Base-by-base conservation (phyloP, 2,329 filamentous ascomycete species). In the Scorias spongiosa region DNA sequence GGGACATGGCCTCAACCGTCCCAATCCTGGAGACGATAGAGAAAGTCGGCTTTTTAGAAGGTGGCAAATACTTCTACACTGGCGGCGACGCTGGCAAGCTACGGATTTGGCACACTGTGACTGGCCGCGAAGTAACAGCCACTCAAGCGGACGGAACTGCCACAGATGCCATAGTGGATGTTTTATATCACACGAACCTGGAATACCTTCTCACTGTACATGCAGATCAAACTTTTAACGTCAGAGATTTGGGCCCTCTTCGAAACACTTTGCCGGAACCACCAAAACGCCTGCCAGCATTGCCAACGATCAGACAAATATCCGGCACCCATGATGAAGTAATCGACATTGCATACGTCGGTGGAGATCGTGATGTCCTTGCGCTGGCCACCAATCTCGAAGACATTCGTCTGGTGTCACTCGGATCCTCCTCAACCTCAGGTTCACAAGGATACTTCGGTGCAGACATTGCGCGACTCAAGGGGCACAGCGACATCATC, bases 291-390 rank as follows among this genome's bases (percentile, higher is more conserved):
- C 12, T 83, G 65, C 61, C 66, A n/a, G 66, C 75, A n/a, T 61
- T 81, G 18, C 68, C 73, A 9, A 56, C 80, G 1, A 72, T 84
- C 39, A 78, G 84, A 52, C 77, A 86, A 39, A 93, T 98, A 52
- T 94, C 89, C 4, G 93, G 91, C 43, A 95, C 91, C 6, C 87
- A 96, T 61, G 93, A 98, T 60, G 91, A 98, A 61, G 87, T 98
- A 42, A 95, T 98, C 52, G 93, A 98, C 58, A 68, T 98, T 29
- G 84, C 81, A 28, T 95, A 91, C 56, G 70, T 96, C 44, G 77
- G 91, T 1, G 76, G 80, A 0, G 81, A 93, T 54, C 78, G 76
- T 45, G 89, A 85, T 2, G 66, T 93, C 42, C 72, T 98, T 48
- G 93, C 91, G 5, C 68, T 98, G 20, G 91, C 89, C 6, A 96